phyloP scores from a whole-genome alignment of 2,329 filamentous ascomycete species.

The Atkinsonella hypoxylon region DNA sequence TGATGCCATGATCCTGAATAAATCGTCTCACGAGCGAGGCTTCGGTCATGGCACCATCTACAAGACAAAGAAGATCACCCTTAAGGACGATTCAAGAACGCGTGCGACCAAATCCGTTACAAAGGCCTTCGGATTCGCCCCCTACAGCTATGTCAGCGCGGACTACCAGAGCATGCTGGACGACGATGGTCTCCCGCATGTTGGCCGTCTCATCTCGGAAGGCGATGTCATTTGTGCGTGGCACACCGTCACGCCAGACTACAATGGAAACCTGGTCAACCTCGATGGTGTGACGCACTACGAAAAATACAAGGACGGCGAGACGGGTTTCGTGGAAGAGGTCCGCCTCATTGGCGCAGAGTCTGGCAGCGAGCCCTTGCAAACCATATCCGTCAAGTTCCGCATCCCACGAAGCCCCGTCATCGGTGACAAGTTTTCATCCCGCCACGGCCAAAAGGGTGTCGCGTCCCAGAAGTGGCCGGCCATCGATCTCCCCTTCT shows the following conservation, averaged over 20 bases:
- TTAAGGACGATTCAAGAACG: slow-evolving; percentile 65
- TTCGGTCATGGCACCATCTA: slow-evolving; percentile 95
- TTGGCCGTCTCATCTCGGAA: slow-evolving; percentile 66
- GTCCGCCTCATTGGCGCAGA: slow-evolving; percentile 84
- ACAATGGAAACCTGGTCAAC: slow-evolving; percentile 68
- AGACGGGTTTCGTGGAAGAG: slow-evolving; percentile 82
- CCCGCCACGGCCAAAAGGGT: slow-evolving; percentile 96
- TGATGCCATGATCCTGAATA: slow-evolving; percentile 99
- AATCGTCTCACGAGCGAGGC: slow-evolving; percentile 87
- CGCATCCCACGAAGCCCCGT: slow-evolving; percentile 80
- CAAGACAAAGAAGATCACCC: slow-evolving; percentile 86
- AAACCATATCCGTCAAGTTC: slow-evolving; percentile 86
- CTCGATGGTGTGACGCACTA: slow-evolving; percentile 76
- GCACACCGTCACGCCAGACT: slow-evolving; percentile 76
- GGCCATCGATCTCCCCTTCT: slow-evolving; percentile 86
- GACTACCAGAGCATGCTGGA: slow-evolving; percentile 64
- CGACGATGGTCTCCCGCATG: slow-evolving; percentile 72
- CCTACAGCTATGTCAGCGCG: slow-evolving; percentile 58
- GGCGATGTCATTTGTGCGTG: slow-evolving; percentile 82
- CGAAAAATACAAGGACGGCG: slow-evolving; percentile 88
- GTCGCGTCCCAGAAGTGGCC: slow-evolving; percentile 96
- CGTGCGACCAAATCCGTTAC: slow-evolving; percentile 56
- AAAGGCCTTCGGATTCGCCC: slow-evolving; percentile 87
- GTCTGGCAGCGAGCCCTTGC: slow-evolving; percentile 67
- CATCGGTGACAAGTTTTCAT: slow-evolving; percentile 98